Evolutionary conservation across 2,329 filamentous ascomycete species (phyloP).

Genomic region (Cladosporium cucumerinum): DNA sequence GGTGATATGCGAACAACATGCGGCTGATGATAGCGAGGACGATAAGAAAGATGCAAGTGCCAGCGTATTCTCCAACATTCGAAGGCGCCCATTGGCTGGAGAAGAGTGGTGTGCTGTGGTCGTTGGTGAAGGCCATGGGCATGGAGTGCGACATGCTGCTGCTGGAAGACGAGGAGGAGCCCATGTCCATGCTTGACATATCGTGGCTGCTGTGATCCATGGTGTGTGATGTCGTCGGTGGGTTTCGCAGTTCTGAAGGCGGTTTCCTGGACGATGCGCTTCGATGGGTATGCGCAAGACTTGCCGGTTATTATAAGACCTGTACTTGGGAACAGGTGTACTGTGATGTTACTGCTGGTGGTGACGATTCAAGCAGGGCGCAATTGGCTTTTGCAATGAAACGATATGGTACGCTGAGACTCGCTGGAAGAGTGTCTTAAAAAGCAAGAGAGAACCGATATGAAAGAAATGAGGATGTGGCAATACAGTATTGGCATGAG

Average conservation of each 20-base stretch:
- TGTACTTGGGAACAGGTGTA: background rate
- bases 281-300: background rate
- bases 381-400: background rate
- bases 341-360: background rate
- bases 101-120: constrained; percentile 61
- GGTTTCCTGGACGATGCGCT: background rate
- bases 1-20: constrained; percentile 66
- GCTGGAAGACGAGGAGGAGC: constrained; percentile 10
- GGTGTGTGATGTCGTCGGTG: background rate
- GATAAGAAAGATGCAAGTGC: constrained; percentile 88
- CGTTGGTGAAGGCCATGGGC: constrained; percentile 63
- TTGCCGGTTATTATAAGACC: background rate
- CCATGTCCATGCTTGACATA: constrained; percentile 18
- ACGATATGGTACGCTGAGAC: background rate
- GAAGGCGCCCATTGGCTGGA: constrained; percentile 70
- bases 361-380: background rate
- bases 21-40: constrained; percentile 69
- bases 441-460: background rate
- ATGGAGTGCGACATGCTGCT: constrained; percentile 37
- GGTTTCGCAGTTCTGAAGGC: background rate
- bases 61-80: constrained; percentile 71
- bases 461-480: background rate
- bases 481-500: background rate
- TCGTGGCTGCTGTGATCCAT: constrained; percentile 4
- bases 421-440: background rate